These are phyloP conservation scores for Rhazya stricta DNA, from an alignment of 257 asterid species.

Conservation along the genomic window DNA sequence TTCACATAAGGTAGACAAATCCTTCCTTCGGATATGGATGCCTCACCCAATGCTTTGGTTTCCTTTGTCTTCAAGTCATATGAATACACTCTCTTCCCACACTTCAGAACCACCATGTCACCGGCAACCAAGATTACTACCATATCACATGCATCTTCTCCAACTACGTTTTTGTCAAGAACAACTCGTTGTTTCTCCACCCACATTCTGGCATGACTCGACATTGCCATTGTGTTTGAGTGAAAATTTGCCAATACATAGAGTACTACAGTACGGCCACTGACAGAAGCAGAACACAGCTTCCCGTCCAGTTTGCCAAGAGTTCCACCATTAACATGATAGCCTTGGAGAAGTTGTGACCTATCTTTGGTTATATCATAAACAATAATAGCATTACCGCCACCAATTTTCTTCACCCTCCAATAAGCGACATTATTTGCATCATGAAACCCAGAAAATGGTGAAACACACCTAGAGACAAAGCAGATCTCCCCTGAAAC, in stretches of 20 bases:
- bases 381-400: slow-evolving; percentile 17
- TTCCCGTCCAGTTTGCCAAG: slow-evolving; percentile 37
- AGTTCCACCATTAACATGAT: not conserved
- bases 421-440: slow-evolving; percentile 40
- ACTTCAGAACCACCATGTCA: slow-evolving; percentile 25
- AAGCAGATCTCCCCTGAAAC: slow-evolving; percentile 45
- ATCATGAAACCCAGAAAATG: slow-evolving; percentile 35
- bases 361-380: slow-evolving; percentile 43
- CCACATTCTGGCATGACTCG: slow-evolving; percentile 21
- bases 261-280: slow-evolving; percentile 1
- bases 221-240: slow-evolving; percentile 36
- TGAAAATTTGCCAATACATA: slow-evolving; percentile 25
- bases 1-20: slow-evolving; percentile 41
- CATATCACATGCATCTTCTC: not conserved
- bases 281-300: slow-evolving; percentile 25
- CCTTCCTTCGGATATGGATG: not conserved
- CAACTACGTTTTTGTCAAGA: slow-evolving; percentile 22
- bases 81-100: slow-evolving; percentile 7
- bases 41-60: slow-evolving; percentile 19
- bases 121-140: slow-evolving; percentile 16
- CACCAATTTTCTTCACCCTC: slow-evolving; percentile 14
- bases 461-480: slow-evolving; percentile 11
- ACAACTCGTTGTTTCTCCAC: not conserved
- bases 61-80: slow-evolving; percentile 24
- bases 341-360: slow-evolving; percentile 23